Percentiles rank a stretch among this genome's conserved stretches.
Conservation (phyloP, 2,329 filamentous ascomycete species). For the Nigrospora oryzae region DNA sequence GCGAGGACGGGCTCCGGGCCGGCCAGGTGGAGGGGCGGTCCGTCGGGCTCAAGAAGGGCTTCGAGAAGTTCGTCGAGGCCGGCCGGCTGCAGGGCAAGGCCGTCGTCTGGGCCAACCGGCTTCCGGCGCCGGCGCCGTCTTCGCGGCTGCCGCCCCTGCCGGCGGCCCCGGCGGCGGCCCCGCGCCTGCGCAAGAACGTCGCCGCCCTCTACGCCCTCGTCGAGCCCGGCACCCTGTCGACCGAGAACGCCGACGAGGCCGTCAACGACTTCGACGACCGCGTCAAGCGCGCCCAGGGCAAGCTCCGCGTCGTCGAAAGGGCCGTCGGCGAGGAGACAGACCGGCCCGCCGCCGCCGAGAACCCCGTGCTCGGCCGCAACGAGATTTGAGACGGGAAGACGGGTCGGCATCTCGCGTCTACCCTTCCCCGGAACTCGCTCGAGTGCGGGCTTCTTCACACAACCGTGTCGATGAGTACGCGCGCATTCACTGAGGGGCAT, state of each 20-base stretch:
- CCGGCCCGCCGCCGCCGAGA: not conserved
- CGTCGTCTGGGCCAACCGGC: constrained; percentile 72
- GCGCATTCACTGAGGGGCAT: too few relatives aligned
- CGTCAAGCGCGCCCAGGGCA: constrained; percentile 72
- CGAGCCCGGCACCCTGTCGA: constrained; percentile 69
- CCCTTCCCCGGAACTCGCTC: too few relatives aligned
- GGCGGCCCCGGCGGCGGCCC: too few relatives aligned
- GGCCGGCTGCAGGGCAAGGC: constrained; percentile 72
- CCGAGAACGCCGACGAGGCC: constrained; percentile 77
- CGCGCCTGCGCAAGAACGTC: constrained; percentile 62
- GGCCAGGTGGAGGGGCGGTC: constrained; percentile 83
- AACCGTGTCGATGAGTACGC: too few relatives aligned
- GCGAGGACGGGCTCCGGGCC: constrained; percentile 64
- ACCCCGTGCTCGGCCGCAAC: constrained; percentile 1
- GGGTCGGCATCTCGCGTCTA: too few relatives aligned
- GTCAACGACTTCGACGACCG: constrained; percentile 86
- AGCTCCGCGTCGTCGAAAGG: constrained; percentile 77
- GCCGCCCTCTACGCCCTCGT: constrained; percentile 66
- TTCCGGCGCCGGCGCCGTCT: too few relatives aligned
- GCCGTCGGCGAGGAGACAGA: constrained; percentile 34
- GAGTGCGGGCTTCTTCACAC: too few relatives aligned
- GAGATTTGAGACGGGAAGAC: constrained; percentile 3
- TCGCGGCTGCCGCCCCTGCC: not conserved
- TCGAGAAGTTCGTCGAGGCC: constrained; percentile 81
- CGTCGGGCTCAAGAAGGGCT: constrained; percentile 86